A percentile compares a stretch with the other conserved stretches of the same genome.
phyloP scores from a whole-genome alignment of 1,284 basidiomycete species.

The Rhodotorula sp. region DNA sequence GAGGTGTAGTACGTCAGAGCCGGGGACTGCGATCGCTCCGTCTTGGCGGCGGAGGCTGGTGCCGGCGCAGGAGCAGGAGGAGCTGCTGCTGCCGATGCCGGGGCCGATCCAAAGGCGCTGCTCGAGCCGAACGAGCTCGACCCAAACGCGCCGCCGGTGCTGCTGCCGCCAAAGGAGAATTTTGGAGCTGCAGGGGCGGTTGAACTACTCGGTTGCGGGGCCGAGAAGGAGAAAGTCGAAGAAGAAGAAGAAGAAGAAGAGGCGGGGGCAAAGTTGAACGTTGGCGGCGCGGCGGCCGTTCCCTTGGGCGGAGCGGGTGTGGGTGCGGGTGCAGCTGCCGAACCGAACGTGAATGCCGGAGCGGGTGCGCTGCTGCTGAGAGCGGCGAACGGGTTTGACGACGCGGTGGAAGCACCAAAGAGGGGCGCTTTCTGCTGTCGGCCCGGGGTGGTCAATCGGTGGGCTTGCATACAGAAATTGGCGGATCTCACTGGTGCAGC shows the following conservation, averaged over 20 bases:
- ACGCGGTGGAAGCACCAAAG: constrained; percentile 14
- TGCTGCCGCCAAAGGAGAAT: constrained; percentile 5
- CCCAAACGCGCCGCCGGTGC: constrained; percentile 21
- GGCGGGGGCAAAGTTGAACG: constrained; percentile 24
- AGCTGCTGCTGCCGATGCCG: constrained; percentile 6
- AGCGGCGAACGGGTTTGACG: constrained; percentile 32
- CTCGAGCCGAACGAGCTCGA: neutral
- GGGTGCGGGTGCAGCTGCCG: neutral
- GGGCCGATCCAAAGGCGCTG: too few relatives aligned
- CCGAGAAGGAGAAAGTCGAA: constrained; percentile 10
- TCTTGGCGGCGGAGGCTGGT: constrained; percentile 22
- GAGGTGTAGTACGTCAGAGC: constrained; percentile 64
- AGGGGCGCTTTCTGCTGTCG: constrained; percentile 18
- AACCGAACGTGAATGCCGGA: constrained; percentile 13
- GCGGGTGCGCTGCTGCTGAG: neutral
- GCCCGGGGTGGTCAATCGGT: neutral
- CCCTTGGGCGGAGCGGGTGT: too few relatives aligned
- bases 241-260: constrained; percentile 5
- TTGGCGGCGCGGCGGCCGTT: too few relatives aligned
- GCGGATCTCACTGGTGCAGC: constrained; percentile 22
- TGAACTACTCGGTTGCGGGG: constrained; percentile 24
- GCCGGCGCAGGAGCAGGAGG: constrained; percentile 33
- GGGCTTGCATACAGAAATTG: rapidly evolving
- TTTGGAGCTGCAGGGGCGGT: constrained; percentile 8
- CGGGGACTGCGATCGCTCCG: constrained; percentile 36